Evolutionary conservation across 768 basidiomycete genomes (phyloP).

Genomic region (Boletus patriciae): DNA sequence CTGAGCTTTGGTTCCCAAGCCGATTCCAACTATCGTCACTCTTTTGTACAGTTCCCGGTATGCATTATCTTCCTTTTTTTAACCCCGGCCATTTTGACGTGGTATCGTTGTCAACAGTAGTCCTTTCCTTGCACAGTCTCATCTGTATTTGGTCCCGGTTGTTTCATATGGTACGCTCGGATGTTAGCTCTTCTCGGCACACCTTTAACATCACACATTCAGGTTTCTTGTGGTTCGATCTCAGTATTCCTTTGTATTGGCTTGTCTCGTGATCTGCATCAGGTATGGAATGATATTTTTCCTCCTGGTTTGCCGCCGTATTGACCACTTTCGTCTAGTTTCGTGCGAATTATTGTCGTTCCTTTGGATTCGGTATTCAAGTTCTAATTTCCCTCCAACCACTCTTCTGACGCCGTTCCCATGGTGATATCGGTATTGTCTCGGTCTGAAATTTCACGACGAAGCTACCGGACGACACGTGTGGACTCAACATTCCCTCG

Average conservation of each 20-base stretch:
- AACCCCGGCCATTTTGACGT: neutral
- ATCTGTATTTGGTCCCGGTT: neutral
- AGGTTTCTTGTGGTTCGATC: conserved; percentile 6
- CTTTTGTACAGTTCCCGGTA: conserved; percentile 11
- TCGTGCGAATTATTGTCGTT: neutral
- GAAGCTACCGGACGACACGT: neutral
- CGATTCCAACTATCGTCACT: conserved; percentile 16
- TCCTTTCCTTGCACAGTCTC: neutral
- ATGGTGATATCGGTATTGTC: conserved; percentile 7
- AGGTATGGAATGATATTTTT: neutral
- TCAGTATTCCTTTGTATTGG: neutral
- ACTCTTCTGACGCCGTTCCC: neutral
- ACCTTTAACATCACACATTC: neutral
- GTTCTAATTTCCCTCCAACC: neutral
- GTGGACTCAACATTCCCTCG: conserved; percentile 14
- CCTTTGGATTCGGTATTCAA: conserved; percentile 1
- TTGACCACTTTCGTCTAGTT: neutral
- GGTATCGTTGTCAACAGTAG: neutral
- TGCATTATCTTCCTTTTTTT: neutral
- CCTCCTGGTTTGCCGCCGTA: no score
- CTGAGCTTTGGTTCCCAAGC: neutral
- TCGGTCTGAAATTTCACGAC: conserved; percentile 13
- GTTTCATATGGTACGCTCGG: conserved; percentile 3
- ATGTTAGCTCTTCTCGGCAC: neutral
- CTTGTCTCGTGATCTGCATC: neutral